Conservation (phyloP, 345 rosid species). For the Arabidopsis arenosa region DNA sequence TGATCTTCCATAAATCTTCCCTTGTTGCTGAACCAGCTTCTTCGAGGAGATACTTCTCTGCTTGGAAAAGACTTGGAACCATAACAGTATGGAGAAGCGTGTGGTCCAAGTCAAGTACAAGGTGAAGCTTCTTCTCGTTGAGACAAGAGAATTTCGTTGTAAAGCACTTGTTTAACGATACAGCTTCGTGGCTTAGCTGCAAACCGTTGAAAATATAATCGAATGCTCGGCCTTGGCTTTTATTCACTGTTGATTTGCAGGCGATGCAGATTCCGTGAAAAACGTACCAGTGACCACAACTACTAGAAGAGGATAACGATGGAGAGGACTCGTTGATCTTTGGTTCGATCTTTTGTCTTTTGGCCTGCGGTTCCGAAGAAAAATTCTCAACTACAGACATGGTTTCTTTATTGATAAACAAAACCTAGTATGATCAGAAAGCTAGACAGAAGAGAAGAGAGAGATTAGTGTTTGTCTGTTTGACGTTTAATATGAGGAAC, state of each 20-base stretch:
- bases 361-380: neutral
- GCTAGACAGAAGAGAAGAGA: neutral
- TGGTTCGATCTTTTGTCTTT: slow-evolving; percentile 8
- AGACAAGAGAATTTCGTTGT: neutral
- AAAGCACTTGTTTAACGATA: neutral
- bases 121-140: slow-evolving; percentile 31
- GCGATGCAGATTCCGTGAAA: neutral
- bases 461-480: too few species aligned
- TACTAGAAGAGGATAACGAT: neutral
- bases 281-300: slow-evolving; percentile 25
- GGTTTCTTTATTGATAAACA: neutral
- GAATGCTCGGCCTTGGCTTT: neutral
- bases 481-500: neutral
- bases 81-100: slow-evolving; percentile 20
- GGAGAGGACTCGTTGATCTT: neutral
- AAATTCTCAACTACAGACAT: neutral
- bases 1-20: slow-evolving; percentile 1
- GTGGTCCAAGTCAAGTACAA: slow-evolving; percentile 37
- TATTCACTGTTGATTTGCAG: slow-evolving; percentile 14
- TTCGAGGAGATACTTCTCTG: slow-evolving; percentile 25
- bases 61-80: neutral
- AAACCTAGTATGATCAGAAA: neutral
- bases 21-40: slow-evolving; percentile 9
- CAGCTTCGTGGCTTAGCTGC: slow-evolving; percentile 29
- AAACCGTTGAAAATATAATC: slow-evolving; percentile 11